phyloP scores from a whole-genome alignment of 257 asterid genomes.

The Lavandula angustifolia region DNA sequence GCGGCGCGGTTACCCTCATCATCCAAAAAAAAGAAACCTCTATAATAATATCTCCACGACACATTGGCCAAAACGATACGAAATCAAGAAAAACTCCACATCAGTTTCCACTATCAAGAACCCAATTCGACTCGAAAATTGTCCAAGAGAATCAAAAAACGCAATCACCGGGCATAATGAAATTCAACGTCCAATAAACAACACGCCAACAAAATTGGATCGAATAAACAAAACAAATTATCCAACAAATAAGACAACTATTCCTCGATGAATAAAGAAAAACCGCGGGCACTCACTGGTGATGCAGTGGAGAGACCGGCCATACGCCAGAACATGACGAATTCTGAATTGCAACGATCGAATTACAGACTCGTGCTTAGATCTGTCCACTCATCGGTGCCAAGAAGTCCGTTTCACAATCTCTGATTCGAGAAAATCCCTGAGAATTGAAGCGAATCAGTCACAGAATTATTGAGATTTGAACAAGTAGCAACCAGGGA shows the following conservation, averaged over 20 bases:
- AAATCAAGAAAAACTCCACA: too few relatives aligned
- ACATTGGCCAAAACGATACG: too few relatives aligned
- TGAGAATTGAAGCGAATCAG: constrained; percentile 34
- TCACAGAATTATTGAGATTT: constrained; percentile 23
- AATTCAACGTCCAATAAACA: constrained; percentile 32
- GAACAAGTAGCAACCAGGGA: constrained; percentile 26
- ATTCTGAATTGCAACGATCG: constrained; percentile 32
- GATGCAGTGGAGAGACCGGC: constrained; percentile 81
- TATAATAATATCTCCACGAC: too few relatives aligned
- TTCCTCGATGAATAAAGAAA: constrained; percentile 8
- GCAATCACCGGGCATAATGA: constrained; percentile 31
- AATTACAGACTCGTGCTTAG: constrained; percentile 35
- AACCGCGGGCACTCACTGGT: constrained; percentile 53
- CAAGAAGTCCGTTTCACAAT: constrained; percentile 30
- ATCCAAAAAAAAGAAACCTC: constrained; percentile 23
- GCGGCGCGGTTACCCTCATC: too few relatives aligned
- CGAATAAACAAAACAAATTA: constrained; percentile 23
- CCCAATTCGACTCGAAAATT: too few relatives aligned
- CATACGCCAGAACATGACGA: constrained; percentile 88
- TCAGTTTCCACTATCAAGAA: too few relatives aligned
- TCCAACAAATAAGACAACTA: too few relatives aligned
- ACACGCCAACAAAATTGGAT: constrained; percentile 31
- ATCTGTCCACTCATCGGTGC: constrained; percentile 44
- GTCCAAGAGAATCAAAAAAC: constrained; percentile 31
- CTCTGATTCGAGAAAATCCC: constrained; percentile 37